phyloP scores from a whole-genome alignment of 192 early-diverging fungal genomes.

The Gaertneriomyces sp. region DNA sequence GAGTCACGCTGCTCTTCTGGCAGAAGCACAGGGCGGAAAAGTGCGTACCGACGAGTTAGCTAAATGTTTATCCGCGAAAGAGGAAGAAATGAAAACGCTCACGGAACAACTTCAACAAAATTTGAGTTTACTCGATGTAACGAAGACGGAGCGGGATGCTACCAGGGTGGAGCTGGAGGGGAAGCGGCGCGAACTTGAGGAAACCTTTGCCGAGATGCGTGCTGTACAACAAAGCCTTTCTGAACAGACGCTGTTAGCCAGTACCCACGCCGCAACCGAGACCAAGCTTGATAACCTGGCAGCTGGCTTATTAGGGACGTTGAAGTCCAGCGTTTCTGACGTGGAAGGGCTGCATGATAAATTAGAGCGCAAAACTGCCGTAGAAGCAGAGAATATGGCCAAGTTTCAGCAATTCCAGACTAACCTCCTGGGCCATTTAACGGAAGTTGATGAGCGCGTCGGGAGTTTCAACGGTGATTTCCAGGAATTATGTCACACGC shows the following conservation, averaged over 20 bases:
- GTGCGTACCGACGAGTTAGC: slow-evolving; percentile 40
- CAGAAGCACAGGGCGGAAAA: slow-evolving; percentile 49
- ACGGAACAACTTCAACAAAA: slow-evolving; percentile 35
- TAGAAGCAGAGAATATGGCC: slow-evolving; percentile 34
- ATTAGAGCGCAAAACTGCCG: slow-evolving; percentile 40
- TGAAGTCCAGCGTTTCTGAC: slow-evolving; percentile 38
- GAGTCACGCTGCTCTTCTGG: slow-evolving; percentile 53
- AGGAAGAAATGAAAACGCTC: slow-evolving; percentile 33
- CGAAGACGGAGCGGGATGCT: slow-evolving; percentile 26
- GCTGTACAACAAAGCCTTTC: slow-evolving; percentile 24
- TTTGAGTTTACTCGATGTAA: slow-evolving; percentile 32
- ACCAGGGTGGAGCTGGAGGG: slow-evolving; percentile 31
- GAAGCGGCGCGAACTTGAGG: slow-evolving; percentile 31
- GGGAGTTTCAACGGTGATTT: background rate
- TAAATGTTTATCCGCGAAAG: slow-evolving; percentile 35
- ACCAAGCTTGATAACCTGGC: slow-evolving; percentile 35
- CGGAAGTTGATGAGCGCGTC: slow-evolving; percentile 18
- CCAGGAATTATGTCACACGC: background rate
- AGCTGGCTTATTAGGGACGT: slow-evolving; percentile 32
- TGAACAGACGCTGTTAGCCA: slow-evolving; percentile 35
- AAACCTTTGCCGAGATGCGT: slow-evolving; percentile 13
- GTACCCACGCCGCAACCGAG: slow-evolving; percentile 43
- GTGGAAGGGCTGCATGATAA: slow-evolving; percentile 46
- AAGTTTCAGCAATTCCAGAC: slow-evolving; percentile 44
- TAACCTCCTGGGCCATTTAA: slow-evolving; percentile 30